Evolutionary conservation across 2,329 filamentous ascomycete species (phyloP).

Genomic region (Trichoderma atroviride): DNA sequence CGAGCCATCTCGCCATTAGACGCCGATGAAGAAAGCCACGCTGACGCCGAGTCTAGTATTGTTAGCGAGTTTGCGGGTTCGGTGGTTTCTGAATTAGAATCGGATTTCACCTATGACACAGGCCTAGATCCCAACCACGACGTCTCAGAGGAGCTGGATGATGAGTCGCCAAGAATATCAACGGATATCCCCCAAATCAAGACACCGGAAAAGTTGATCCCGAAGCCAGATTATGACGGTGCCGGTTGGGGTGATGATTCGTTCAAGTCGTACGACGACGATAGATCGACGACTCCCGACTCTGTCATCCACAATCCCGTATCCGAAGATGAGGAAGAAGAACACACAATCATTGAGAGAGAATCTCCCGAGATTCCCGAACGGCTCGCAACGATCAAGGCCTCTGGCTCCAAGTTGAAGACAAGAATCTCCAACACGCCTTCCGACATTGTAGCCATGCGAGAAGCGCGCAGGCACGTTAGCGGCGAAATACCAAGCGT

Average conservation of each 20-base stretch:
- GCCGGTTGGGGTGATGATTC: conserved; percentile 61
- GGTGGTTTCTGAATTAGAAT: not conserved
- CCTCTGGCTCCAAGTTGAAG: conserved; percentile 83
- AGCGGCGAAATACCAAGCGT: conserved; percentile 70
- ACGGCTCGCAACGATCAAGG: conserved; percentile 83
- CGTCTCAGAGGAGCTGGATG: not conserved
- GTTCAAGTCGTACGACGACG: conserved; percentile 59
- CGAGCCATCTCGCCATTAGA: conserved; percentile 43
- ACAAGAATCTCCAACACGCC: conserved; percentile 86
- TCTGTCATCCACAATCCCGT: conserved; percentile 85
- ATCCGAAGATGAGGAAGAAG: conserved; percentile 48
- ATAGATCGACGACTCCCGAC: conserved; percentile 75
- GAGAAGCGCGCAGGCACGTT: conserved; percentile 80
- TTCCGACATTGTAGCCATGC: conserved; percentile 81
- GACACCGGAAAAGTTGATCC: conserved; percentile 53
- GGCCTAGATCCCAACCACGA: not conserved
- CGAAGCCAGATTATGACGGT: conserved; percentile 66
- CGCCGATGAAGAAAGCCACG: not conserved
- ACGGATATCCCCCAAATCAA: conserved; percentile 39
- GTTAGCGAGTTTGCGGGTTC: conserved; percentile 1
- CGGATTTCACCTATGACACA: not conserved
- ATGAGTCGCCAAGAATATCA: conserved; percentile 21
- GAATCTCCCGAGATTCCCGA: conserved; percentile 74
- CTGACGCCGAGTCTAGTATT: conserved; percentile 1
- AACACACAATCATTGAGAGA: conserved; percentile 41